Conservation (phyloP, 352 stramenopile genomes). For the Pythium sukuiense region DNA sequence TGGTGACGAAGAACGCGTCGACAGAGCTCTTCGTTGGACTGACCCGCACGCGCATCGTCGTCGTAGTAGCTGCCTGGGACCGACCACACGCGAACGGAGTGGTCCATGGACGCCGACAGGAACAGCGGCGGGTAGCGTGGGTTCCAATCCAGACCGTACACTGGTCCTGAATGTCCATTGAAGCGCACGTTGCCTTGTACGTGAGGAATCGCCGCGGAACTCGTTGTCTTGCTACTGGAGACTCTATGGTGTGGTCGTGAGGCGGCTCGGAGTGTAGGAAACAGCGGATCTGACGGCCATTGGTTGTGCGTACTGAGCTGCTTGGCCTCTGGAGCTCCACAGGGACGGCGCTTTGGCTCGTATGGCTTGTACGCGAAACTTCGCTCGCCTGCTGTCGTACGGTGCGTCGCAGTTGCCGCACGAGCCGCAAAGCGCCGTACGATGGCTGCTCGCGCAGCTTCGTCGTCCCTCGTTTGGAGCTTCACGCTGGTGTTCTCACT, state of each 20-base stretch:
- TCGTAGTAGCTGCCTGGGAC: slow-evolving; percentile 14
- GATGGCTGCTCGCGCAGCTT: neutral
- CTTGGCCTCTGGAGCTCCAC: neutral
- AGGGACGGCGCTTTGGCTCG: neutral
- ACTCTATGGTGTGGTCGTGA: neutral
- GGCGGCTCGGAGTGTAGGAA: neutral
- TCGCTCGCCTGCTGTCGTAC: neutral
- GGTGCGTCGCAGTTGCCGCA: neutral
- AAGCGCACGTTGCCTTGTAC: slow-evolving; percentile 15
- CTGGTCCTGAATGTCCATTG: slow-evolving; percentile 28
- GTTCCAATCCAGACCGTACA: slow-evolving; percentile 54
- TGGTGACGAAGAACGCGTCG: slow-evolving; percentile 32
- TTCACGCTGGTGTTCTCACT: neutral
- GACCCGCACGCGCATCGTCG: neutral
- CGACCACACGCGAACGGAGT: slow-evolving; percentile 47
- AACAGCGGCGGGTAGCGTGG: slow-evolving; percentile 34
- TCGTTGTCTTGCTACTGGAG: neutral
- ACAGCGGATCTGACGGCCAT: slow-evolving; percentile 1
- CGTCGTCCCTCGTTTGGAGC: neutral
- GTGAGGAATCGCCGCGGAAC: neutral
- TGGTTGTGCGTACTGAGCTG: neutral
- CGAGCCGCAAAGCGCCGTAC: slow-evolving; percentile 6
- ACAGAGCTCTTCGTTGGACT: neutral
- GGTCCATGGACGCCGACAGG: slow-evolving; percentile 65
- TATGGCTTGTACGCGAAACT: slow-evolving; percentile 12